These are phyloP conservation scores for Aspergillus hortae DNA, from an alignment of 2,329 filamentous ascomycete species.

Conservation along the genomic window DNA sequence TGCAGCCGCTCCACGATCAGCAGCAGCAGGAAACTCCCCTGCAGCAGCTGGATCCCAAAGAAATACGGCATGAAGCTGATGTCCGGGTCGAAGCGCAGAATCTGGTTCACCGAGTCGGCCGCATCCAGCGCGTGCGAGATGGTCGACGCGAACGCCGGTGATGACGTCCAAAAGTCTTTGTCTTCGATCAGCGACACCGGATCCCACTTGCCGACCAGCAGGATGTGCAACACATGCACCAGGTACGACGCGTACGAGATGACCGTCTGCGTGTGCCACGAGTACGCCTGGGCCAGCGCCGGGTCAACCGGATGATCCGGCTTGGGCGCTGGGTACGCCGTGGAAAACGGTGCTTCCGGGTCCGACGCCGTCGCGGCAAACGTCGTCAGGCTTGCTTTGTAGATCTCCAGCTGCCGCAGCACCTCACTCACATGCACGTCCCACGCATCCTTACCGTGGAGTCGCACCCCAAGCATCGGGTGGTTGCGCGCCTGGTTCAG, in stretches of 20 bases:
- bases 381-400: conserved; percentile 67
- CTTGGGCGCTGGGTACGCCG: conserved; percentile 57
- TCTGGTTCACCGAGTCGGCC: conserved; percentile 80
- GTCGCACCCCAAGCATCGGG: conserved; percentile 73
- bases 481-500: conserved; percentile 86
- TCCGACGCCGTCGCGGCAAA: conserved; percentile 27
- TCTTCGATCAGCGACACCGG: conserved; percentile 90
- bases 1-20: conserved; percentile 87
- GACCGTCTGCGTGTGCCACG: conserved; percentile 73
- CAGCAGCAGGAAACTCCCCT: conserved; percentile 82
- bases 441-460: conserved; percentile 72
- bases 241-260: conserved; percentile 87
- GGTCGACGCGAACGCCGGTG: conserved; percentile 79
- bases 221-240: conserved; percentile 87
- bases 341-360: conserved; percentile 34
- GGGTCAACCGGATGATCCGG: conserved; percentile 50
- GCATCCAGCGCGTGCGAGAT: conserved; percentile 86
- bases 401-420: conserved; percentile 71
- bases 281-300: conserved; percentile 29
- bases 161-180: conserved; percentile 90
- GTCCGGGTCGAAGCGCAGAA: conserved; percentile 85
- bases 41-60: conserved; percentile 88
- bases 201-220: conserved; percentile 94
- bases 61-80: conserved; percentile 97
- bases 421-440: conserved; percentile 78